phyloP scores from a whole-genome alignment of 2,329 filamentous ascomycete genomes.

The Septoria linicola region DNA sequence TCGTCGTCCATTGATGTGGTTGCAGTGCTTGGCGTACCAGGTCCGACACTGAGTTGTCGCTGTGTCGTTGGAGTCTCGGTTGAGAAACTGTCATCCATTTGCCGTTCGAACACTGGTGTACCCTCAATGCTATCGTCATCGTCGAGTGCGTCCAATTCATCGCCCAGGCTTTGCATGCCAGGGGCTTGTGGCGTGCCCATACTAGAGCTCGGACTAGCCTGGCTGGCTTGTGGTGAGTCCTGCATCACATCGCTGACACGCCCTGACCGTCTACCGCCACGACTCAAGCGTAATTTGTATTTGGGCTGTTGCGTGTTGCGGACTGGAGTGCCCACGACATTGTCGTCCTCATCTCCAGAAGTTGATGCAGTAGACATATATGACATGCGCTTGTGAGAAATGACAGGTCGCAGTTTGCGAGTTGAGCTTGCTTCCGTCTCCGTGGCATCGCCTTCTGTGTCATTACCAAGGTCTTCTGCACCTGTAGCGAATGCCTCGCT shows the following conservation, averaged over 20 bases:
- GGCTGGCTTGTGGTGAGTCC: constrained; percentile 26
- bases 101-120: constrained; percentile 33
- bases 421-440: constrained; percentile 68
- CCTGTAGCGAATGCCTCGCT: constrained; percentile 95
- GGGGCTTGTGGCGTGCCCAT: constrained; percentile 46
- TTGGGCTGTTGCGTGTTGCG: constrained; percentile 64
- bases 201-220: constrained; percentile 31
- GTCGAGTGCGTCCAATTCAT: constrained; percentile 75
- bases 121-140: constrained; percentile 61
- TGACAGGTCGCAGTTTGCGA: constrained; percentile 19
- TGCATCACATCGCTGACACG: constrained; percentile 48
- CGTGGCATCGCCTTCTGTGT: constrained; percentile 66
- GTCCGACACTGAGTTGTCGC: constrained; percentile 43
- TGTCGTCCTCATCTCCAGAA: constrained; percentile 70
- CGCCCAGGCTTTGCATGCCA: constrained; percentile 76
- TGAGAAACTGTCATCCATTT: constrained; percentile 16
- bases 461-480: constrained; percentile 73
- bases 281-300: constrained; percentile 69
- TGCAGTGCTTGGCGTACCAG: constrained; percentile 21
- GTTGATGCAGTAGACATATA: constrained; percentile 87
- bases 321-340: constrained; percentile 59
- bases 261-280: constrained; percentile 51
- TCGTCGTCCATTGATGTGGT: constrained; percentile 18
- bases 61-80: constrained; percentile 27
- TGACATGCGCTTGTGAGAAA: constrained; percentile 59